Evolutionary conservation across 345 rosid species (phyloP), one percentile per base, ranked within the genome.

Genomic region (Ceriops decandra): DNA sequence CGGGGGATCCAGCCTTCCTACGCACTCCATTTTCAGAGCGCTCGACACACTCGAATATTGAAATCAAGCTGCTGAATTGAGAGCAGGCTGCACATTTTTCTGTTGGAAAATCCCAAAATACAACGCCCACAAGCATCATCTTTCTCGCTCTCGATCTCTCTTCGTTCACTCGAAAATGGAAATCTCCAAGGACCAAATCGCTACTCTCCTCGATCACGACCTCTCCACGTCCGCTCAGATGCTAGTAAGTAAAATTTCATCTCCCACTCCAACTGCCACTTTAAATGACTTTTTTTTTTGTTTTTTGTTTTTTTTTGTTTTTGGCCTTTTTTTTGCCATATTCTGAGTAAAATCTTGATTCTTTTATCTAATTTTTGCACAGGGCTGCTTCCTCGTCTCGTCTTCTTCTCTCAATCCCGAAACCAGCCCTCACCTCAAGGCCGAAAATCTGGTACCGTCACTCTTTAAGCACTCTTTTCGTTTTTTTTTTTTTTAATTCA

Each of bases 321-420:
- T 70, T 82, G 73, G 68, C 52, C 72, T 1, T 24, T 24, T 24
- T 24, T 24, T 24, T 24, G 30, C 2, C 60, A 9, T 5, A 38
- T 33, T 0, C 7, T 56, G 67, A 20, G 38, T 49, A 53, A 52
- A 5, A 22, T 2, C 0, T 49, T n/a, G 2, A 17, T n/a, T 8
- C 10, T 61, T 31, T 53, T 8, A 52, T 1, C 3, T 60, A 36
- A 10, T 32, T 0, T 67, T 67, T 38, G 11, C 47, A 32, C 77
- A 91, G 99, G 98, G 98, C 19, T 81, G 86, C 70, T 95, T 95
- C 62, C 87, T 95, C 32, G 97, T 88, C 47, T 91, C 99, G 2
- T 89, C 97, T 5, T 85, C 96, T 62, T 68, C 88, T 17, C 83
- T 80, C 59, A 90, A 81, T 67, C 73, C 85, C 52, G 99, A 95